Conservation (phyloP, 2,329 filamentous ascomycete genomes). For the Colletotrichum paranaense region DNA sequence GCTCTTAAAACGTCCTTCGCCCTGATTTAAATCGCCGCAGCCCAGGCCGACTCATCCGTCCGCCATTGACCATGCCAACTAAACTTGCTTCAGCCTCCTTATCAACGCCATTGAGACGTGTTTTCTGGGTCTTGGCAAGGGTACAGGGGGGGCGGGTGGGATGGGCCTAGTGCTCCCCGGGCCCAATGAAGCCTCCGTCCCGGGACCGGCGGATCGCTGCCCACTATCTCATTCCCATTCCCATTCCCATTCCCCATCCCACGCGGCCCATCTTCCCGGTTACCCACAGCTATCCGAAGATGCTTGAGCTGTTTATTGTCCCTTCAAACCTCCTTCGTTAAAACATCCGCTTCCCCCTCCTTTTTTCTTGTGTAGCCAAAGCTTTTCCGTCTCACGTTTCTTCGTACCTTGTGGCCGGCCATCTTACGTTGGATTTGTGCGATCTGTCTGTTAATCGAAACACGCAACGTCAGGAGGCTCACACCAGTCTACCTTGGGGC, state of each 20-base stretch:
- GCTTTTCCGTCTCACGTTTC: not conserved
- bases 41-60: not conserved
- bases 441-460: not conserved
- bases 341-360: not conserved
- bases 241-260: not conserved
- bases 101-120: not conserved
- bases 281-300: not conserved
- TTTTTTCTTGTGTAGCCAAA: not conserved
- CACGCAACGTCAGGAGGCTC: not conserved
- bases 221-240: not conserved
- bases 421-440: not conserved
- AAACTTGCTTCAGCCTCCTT: not conserved
- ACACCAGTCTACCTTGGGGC: not conserved
- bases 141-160: not conserved
- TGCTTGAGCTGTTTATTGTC: not conserved
- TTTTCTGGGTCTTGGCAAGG: conserved; percentile 22
- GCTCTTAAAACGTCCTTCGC: not conserved
- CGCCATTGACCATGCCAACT: not conserved
- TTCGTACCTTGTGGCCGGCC: not conserved
- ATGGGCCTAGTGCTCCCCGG: not conserved
- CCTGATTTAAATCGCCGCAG: not conserved
- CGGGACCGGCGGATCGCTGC: conserved; percentile 20
- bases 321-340: no score
- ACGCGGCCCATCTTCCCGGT: not conserved
- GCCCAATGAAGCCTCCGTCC: conserved; percentile 14